Evolutionary conservation across 78 protist species (phyloP), one percentile per base, ranked within the genome.

Genomic region (Cyanophora paradoxa): DNA sequence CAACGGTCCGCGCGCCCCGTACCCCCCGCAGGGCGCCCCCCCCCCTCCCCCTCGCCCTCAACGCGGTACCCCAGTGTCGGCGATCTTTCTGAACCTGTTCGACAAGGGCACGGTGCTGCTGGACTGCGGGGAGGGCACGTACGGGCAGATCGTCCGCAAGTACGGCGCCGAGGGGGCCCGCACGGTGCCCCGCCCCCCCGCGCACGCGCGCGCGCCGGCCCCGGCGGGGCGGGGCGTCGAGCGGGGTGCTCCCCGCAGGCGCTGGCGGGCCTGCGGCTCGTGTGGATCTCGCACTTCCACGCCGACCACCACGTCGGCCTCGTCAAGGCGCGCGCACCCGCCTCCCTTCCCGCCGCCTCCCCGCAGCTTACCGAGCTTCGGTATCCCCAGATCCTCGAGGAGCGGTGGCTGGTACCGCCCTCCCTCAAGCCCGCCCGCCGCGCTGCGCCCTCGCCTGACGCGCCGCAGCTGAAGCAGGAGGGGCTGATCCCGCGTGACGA

Each of bases 301-400:
- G 98, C 96, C 19, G 98, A 95, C 76, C 98, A 95, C 77, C 87
- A 85, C 59, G 39, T 90, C 13, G 98, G 98, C 17, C 24, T 84
- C 30, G 33, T 72, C 33, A 11, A 40, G 33, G 37, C 41, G 57
- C 19, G 65, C 6, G 33, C 26, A 8, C 22, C 62, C 8, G 62
- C 13, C 34, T 13, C 24, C 24, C 13, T 7, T 13, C 24, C 50
- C 13, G 50, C 50, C 13, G 50, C 50, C 24, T 7, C 24, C 50
- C 50, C 50, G 50, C 50, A 44, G 50, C n/a, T n/a, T n/a, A n/a
- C n/a, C n/a, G n/a, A n/a, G n/a, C n/a, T n/a, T n/a, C n/a, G n/a
- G n/a, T n/a, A n/a, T n/a, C n/a, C n/a, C n/a, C n/a, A n/a, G n/a
- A n/a, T n/a, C n/a, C n/a, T n/a, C n/a, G n/a, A n/a, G n/a, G n/a